Evolutionary conservation across 768 basidiomycete species (phyloP).

Genomic region (Boletus reticulatus): DNA sequence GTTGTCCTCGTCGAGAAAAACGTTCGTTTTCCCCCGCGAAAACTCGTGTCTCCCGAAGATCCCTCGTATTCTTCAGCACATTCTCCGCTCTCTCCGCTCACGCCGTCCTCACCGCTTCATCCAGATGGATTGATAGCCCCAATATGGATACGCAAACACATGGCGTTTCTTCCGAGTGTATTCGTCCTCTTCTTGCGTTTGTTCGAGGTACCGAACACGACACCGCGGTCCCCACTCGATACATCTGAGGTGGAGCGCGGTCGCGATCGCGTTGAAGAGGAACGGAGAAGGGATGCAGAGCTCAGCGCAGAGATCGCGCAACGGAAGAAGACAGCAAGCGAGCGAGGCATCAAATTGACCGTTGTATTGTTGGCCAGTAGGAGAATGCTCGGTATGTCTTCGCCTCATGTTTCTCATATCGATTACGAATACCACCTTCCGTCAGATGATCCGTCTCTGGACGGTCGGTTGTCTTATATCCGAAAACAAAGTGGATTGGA

Average conservation of each 20-base stretch:
- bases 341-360: constrained; percentile 90
- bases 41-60: constrained; percentile 59
- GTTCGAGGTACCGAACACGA: constrained; percentile 58
- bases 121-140: constrained; percentile 97
- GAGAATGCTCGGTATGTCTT: constrained; percentile 71
- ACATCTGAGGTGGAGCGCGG: constrained; percentile 51
- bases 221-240: constrained; percentile 53
- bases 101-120: constrained; percentile 82
- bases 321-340: constrained; percentile 75
- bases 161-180: constrained; percentile 85
- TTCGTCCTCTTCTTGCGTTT: constrained; percentile 90
- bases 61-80: constrained; percentile 58
- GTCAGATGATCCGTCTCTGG: constrained; percentile 81
- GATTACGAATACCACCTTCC: background rate
- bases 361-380: constrained; percentile 91
- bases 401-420: background rate
- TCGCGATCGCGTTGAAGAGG: constrained; percentile 60
- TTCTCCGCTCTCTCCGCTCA: constrained; percentile 93
- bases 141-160: constrained; percentile 97
- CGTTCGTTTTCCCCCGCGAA: constrained; percentile 85
- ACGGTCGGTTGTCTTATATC: constrained; percentile 81
- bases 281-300: constrained; percentile 69
- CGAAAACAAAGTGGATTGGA: constrained; percentile 87
- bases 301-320: constrained; percentile 77
- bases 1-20: constrained; percentile 82